Evolutionary conservation across 306 rosid genomes (phyloP), one percentile per base, ranked within the genome.

Genomic region (peach (Prunus persica)): DNA sequence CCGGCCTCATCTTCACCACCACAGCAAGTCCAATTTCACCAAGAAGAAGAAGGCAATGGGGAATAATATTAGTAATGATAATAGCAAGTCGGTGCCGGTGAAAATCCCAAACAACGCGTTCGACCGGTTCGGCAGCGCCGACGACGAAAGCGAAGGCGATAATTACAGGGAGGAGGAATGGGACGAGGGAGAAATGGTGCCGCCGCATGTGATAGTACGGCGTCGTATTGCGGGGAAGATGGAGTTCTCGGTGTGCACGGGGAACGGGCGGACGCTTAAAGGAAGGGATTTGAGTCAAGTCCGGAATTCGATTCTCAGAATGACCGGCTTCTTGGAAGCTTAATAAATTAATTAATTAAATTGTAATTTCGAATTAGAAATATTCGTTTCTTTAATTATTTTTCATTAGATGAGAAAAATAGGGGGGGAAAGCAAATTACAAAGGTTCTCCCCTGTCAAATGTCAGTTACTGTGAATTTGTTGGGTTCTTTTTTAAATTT

Each of bases 301-400:
- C 65, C 81, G 99, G 78, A 95, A 95, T 64, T 88, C 96, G 0
- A 80, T 95, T 82, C 97, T 92, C 4, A 80, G 93, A 74, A 85
- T 95, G 97, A 95, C 99, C 5, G 99, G 99, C 0, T 95, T 95
- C 78, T 81, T 95, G 27, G 98, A 94, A 75, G 82, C 86, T 4
- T 92, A 64, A 84, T 60, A 22, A 11, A 38, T 38, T 0, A 38
- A 38, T 38, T 0, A 69, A 43, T 47, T 5, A 1, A 1, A 60
- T 27, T 2, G 65, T 60, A 13, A 47, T 10, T 11, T 47, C 22
- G 0, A 41, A 24, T 57, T 25, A 12, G 32, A 34, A 20, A 20
- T 43, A 50, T 34, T 66, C 1, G 67, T 65, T 51, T 24, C 54
- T 55, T 54, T 66, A 15, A 50, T 66, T 65, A 54, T 4, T 28